Conservation (phyloP, 176 grass and related monocot species). For the Triticum timopheevii region DNA sequence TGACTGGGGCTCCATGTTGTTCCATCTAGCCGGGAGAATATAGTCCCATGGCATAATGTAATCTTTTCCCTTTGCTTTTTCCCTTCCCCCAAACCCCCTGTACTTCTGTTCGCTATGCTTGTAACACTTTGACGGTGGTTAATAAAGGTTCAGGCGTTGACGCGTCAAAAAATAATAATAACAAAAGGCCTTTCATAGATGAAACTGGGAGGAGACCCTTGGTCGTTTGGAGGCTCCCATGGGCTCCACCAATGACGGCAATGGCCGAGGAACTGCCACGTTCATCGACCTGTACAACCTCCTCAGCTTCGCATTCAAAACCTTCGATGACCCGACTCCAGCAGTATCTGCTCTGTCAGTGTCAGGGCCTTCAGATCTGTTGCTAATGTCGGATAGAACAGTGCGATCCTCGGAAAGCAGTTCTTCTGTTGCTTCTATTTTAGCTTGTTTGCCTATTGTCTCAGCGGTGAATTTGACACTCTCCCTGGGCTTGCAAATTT, state of each 20-base stretch:
- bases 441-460: background rate
- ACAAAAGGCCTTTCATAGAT: background rate
- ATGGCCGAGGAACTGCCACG: slow-evolving; percentile 54
- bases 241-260: slow-evolving; percentile 57
- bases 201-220: slow-evolving; percentile 32
- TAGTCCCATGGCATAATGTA: too few relatives aligned
- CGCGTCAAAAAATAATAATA: background rate
- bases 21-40: too few relatives aligned
- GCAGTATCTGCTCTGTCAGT: background rate
- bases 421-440: background rate
- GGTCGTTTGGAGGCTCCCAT: slow-evolving; percentile 54
- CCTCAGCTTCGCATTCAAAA: slow-evolving; percentile 52
- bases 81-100: too few relatives aligned
- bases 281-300: slow-evolving; percentile 67
- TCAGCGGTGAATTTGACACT: background rate
- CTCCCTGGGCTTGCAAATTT: background rate
- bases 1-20: too few relatives aligned
- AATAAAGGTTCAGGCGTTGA: too few relatives aligned
- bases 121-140: too few relatives aligned
- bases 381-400: background rate
- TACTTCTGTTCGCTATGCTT: too few relatives aligned
- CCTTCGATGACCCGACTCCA: slow-evolving; percentile 25
- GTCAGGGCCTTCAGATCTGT: background rate
- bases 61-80: too few relatives aligned
- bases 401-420: background rate